These are phyloP conservation scores for Stenogyne calaminthoides DNA, from an alignment of 305 asterid genomes.

Conservation along the genomic window DNA sequence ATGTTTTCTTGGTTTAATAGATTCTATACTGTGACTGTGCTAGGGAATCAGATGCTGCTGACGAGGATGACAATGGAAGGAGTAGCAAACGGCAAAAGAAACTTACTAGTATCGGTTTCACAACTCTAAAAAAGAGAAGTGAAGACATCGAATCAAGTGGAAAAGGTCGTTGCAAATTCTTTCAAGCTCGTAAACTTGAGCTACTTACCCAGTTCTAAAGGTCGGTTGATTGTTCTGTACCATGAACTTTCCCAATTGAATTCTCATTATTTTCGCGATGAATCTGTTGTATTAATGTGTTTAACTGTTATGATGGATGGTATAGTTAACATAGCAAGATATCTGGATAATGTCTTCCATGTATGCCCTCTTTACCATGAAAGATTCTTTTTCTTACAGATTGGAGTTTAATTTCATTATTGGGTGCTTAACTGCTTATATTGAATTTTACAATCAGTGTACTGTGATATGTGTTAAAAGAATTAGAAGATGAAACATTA, in stretches of 20 bases:
- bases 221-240: neutral
- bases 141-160: slow-evolving; percentile 89
- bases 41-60: slow-evolving; percentile 82
- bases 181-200: slow-evolving; percentile 94
- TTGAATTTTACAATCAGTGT: too few relatives aligned
- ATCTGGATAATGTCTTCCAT: neutral
- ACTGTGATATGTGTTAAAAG: too few relatives aligned
- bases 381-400: neutral
- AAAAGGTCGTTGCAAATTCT: slow-evolving; percentile 88
- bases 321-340: neutral
- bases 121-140: slow-evolving; percentile 61
- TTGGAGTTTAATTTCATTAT: neutral
- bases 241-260: neutral
- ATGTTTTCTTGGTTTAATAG: slow-evolving; percentile 3
- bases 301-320: neutral
- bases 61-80: slow-evolving; percentile 55
- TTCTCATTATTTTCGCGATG: neutral
- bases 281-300: neutral
- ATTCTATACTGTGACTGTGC: neutral
- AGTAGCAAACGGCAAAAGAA: slow-evolving; percentile 72
- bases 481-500: too few relatives aligned
- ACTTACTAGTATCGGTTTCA: slow-evolving; percentile 65
- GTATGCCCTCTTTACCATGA: neutral
- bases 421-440: too few relatives aligned
- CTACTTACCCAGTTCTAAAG: slow-evolving; percentile 63